A percentile compares a stretch with the other conserved stretches of the same genome.
These are phyloP conservation scores for Mimosa bimucronata DNA, from an alignment of 306 rosid species.

Conservation along the genomic window DNA sequence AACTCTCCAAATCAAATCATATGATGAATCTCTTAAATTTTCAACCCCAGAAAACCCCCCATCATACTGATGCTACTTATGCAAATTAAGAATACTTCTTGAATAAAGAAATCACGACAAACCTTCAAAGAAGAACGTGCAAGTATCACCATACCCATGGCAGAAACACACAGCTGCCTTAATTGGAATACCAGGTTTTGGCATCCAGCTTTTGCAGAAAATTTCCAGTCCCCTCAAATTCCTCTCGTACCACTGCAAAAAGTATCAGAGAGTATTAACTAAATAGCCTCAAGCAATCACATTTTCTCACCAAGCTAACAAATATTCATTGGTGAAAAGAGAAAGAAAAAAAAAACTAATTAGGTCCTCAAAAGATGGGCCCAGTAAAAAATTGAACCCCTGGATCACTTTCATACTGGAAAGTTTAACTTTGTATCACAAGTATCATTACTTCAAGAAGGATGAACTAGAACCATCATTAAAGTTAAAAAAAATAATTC, in stretches of 20 bases:
- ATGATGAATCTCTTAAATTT: constrained; percentile 2
- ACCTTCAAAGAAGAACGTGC: constrained; percentile 98
- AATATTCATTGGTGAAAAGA: not conserved
- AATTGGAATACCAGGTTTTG: constrained; percentile 55
- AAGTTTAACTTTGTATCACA: not conserved
- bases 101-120: constrained; percentile 27
- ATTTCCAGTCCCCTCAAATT: constrained; percentile 81
- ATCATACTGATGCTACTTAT: not conserved
- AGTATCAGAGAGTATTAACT: not conserved
- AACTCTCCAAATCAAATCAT: not conserved
- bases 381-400: not conserved
- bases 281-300: constrained; percentile 11
- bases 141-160: constrained; percentile 97
- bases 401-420: not conserved
- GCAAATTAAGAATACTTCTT: not conserved
- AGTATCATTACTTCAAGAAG: not conserved
- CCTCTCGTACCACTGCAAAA: constrained; percentile 66
- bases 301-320: constrained; percentile 21
- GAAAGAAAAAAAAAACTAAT: not conserved
- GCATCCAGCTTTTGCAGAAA: constrained; percentile 92
- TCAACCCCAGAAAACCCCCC: not conserved
- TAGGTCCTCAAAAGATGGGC: not conserved
- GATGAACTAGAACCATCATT: not conserved
- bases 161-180: constrained; percentile 81
- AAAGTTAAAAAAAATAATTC: too few relatives aligned